Percentiles rank a stretch among this genome's conserved stretches.
phyloP scores from a whole-genome alignment of 305 asterid species.

The Fraxinus platypoda region DNA sequence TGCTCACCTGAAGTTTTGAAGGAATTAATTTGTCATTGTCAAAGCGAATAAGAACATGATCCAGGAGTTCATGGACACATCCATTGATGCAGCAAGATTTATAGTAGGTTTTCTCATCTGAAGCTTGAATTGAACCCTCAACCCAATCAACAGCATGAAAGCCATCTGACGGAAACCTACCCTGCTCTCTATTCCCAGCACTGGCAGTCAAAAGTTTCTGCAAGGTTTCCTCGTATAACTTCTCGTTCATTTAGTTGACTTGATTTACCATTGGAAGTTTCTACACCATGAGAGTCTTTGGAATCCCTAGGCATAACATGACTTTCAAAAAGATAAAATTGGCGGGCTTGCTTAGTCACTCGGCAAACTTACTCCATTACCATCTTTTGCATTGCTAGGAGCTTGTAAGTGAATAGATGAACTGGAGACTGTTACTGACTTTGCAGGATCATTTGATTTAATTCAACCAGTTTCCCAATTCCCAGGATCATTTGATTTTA shows the following conservation, averaged over 20 bases:
- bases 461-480: slow-evolving; percentile 36
- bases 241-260: slow-evolving; percentile 34
- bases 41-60: slow-evolving; percentile 62
- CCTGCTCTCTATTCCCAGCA: slow-evolving; percentile 34
- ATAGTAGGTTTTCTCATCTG: slow-evolving; percentile 62
- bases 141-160: slow-evolving; percentile 65
- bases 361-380: slow-evolving; percentile 13
- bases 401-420: slow-evolving; percentile 37
- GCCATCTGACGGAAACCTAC: slow-evolving; percentile 35
- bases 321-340: slow-evolving; percentile 41
- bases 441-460: too few species aligned
- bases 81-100: slow-evolving; percentile 69
- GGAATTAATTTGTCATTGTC: slow-evolving; percentile 60
- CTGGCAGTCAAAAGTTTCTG: slow-evolving; percentile 37
- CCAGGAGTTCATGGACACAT: slow-evolving; percentile 49
- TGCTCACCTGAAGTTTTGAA: slow-evolving; percentile 76
- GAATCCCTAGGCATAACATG: slow-evolving; percentile 28
- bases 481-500: slow-evolving; percentile 32
- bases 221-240: slow-evolving; percentile 34
- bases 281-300: slow-evolving; percentile 40
- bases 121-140: slow-evolving; percentile 52
- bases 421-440: too few species aligned
- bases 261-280: slow-evolving; percentile 29
- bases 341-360: slow-evolving; percentile 33
- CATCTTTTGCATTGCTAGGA: slow-evolving; percentile 26